These are phyloP conservation scores for Niveomyces coronatus DNA, from an alignment of 2,329 filamentous ascomycete genomes.

Conservation along the genomic window DNA sequence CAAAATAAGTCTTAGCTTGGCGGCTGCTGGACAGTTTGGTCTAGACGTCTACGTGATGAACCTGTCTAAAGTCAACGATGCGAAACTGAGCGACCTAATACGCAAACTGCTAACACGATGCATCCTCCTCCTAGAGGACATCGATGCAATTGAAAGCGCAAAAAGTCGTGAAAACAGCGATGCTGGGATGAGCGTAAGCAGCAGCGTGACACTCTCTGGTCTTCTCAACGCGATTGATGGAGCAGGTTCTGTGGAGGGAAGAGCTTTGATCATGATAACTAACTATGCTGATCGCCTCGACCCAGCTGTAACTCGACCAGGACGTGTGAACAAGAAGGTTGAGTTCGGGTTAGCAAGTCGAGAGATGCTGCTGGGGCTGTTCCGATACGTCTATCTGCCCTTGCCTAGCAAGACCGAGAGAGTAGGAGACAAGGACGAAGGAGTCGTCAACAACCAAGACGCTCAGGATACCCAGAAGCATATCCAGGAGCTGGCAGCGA, in stretches of 20 bases:
- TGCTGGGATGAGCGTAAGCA: neutral
- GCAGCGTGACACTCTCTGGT: constrained; percentile 44
- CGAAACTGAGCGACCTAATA: constrained; percentile 21
- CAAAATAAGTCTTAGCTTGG: constrained; percentile 28
- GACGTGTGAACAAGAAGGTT: constrained; percentile 45
- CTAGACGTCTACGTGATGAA: constrained; percentile 28
- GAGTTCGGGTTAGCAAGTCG: constrained; percentile 8
- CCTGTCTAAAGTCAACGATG: constrained; percentile 21
- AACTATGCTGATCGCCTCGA: constrained; percentile 58
- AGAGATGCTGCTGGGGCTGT: constrained; percentile 5
- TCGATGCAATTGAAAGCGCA: constrained; percentile 19
- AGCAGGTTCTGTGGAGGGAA: constrained; percentile 57
- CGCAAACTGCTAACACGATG: constrained; percentile 23
- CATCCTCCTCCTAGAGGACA: constrained; percentile 30
- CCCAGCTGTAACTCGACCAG: constrained; percentile 52
- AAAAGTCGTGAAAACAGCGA: neutral
- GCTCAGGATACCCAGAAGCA: neutral
- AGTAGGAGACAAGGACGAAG: neutral
- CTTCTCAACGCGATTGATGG: constrained; percentile 63
- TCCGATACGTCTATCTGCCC: constrained; percentile 3
- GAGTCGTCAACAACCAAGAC: neutral
- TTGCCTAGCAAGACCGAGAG: neutral
- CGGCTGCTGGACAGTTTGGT: constrained; percentile 24
- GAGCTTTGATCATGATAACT: constrained; percentile 65
- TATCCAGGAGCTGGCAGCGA: constrained; percentile 10